Conservation (phyloP, 352 stramenopile species). For the Phytophthora macrochlamydospora region DNA sequence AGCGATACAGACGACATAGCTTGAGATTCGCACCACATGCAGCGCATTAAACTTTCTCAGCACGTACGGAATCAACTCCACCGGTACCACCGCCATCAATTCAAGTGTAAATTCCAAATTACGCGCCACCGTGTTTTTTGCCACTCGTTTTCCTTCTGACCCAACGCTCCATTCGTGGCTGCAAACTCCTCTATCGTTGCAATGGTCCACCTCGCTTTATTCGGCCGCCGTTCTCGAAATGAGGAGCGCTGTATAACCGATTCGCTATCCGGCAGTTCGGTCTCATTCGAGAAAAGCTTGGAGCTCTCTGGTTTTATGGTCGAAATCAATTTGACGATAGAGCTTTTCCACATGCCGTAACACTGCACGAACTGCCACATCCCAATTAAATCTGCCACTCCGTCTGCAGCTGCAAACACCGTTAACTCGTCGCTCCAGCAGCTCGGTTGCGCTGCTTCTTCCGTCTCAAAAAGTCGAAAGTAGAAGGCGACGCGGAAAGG, state of each 20-base stretch:
- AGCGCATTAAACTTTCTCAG: slow-evolving; percentile 48
- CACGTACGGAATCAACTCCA: slow-evolving; percentile 50
- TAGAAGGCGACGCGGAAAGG: slow-evolving; percentile 20
- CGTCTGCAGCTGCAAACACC: slow-evolving; percentile 43
- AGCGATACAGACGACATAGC: slow-evolving; percentile 53
- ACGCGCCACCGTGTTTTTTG: slow-evolving; percentile 15
- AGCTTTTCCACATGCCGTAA: slow-evolving; percentile 39
- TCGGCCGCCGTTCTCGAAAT: neutral
- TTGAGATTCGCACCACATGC: slow-evolving; percentile 67
- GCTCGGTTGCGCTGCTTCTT: neutral
- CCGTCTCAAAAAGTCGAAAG: slow-evolving; percentile 5
- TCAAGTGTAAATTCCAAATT: slow-evolving; percentile 48
- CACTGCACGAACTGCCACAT: slow-evolving; percentile 48
- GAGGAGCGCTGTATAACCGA: slow-evolving; percentile 1
- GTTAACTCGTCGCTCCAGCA: slow-evolving; percentile 51
- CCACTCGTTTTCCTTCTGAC: neutral
- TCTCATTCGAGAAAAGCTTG: slow-evolving; percentile 45
- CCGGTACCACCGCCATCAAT: slow-evolving; percentile 46
- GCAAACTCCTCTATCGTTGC: slow-evolving; percentile 24
- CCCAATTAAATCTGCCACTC: slow-evolving; percentile 49
- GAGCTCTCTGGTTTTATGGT: slow-evolving; percentile 49
- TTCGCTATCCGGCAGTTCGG: slow-evolving; percentile 19
- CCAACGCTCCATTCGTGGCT: too few relatives aligned
- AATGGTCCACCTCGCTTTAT: slow-evolving; percentile 54
- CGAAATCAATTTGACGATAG: slow-evolving; percentile 40